Evolutionary conservation across 345 rosid genomes (phyloP).

Genomic region (Syzygium jambos): DNA sequence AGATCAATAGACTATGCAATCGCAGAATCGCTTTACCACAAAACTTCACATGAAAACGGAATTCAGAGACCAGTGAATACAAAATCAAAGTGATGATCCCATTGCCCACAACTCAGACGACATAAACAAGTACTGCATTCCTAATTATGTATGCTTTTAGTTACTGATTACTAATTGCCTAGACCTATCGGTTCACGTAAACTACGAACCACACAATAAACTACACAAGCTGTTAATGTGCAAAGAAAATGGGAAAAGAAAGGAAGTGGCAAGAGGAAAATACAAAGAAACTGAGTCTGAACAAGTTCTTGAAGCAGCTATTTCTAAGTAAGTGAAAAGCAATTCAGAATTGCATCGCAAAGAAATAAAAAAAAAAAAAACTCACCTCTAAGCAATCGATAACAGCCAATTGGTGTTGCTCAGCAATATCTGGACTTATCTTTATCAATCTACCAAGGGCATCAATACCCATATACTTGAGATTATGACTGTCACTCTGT

Average conservation of each 20-base stretch:
- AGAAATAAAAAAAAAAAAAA: neutral
- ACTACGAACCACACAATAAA: neutral
- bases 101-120: neutral
- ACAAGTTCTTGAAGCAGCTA: neutral
- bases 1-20: neutral
- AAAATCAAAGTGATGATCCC: neutral
- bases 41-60: neutral
- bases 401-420: slow-evolving; percentile 97
- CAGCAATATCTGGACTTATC: slow-evolving; percentile 87
- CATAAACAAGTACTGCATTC: neutral
- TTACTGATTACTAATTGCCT: neutral
- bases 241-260: neutral
- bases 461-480: slow-evolving; percentile 95
- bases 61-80: neutral
- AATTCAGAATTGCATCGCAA: neutral
- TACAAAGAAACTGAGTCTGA: neutral
- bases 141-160: neutral
- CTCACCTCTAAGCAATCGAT: slow-evolving; percentile 99
- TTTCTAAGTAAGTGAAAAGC: neutral
- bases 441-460: slow-evolving; percentile 90
- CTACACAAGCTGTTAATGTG: neutral
- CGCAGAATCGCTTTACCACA: neutral
- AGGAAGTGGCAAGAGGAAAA: neutral
- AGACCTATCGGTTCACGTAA: neutral
- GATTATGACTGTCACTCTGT: slow-evolving; percentile 96